A percentile compares a stretch with the other conserved stretches of the same genome.
Evolutionary conservation across 2,329 filamentous ascomycete species (phyloP).

Genomic region (Sclerotinia borealis): DNA sequence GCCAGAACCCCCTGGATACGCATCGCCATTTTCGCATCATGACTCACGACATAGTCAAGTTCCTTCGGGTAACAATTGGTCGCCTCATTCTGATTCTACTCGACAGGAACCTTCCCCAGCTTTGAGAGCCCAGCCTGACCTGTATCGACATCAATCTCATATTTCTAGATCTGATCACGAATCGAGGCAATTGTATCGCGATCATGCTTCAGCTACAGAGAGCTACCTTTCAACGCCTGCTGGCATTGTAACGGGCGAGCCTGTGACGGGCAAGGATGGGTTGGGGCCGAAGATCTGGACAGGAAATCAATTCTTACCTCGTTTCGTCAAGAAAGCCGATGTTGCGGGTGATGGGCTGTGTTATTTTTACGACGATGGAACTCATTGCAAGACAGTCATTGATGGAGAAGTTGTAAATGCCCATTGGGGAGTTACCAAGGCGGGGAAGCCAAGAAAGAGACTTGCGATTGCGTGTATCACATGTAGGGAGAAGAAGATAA

Average conservation of each 20-base stretch:
- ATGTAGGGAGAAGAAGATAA: conserved; percentile 95
- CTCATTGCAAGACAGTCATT: conserved; percentile 74
- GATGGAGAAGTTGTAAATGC: conserved; percentile 85
- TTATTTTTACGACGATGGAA: conserved; percentile 82
- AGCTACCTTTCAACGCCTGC: conserved; percentile 26
- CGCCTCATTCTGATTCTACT: conserved; percentile 25
- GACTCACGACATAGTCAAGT: conserved; percentile 19
- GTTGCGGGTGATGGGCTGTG: conserved; percentile 74
- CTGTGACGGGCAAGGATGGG: conserved; percentile 46
- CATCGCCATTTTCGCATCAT: conserved; percentile 19
- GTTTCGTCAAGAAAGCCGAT: conserved; percentile 57
- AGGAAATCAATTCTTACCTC: conserved; percentile 59
- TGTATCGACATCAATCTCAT: conserved; percentile 17
- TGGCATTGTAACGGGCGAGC: conserved; percentile 24
- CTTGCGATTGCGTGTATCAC: conserved; percentile 89
- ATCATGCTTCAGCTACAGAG: conserved; percentile 18
- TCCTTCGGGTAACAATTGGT: conserved; percentile 25
- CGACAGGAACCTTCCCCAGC: conserved; percentile 26
- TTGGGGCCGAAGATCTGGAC: conserved; percentile 65
- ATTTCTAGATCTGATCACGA: conserved; percentile 23
- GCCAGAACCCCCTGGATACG: conserved; percentile 30
- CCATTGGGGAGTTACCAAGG: conserved; percentile 90
- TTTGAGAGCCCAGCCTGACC: conserved; percentile 24
- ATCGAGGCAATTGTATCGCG: conserved; percentile 22
- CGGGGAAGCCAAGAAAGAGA: conserved; percentile 85